Evolutionary conservation across 768 basidiomycete genomes (phyloP).

Genomic region (Phaeotremella skinneri): DNA sequence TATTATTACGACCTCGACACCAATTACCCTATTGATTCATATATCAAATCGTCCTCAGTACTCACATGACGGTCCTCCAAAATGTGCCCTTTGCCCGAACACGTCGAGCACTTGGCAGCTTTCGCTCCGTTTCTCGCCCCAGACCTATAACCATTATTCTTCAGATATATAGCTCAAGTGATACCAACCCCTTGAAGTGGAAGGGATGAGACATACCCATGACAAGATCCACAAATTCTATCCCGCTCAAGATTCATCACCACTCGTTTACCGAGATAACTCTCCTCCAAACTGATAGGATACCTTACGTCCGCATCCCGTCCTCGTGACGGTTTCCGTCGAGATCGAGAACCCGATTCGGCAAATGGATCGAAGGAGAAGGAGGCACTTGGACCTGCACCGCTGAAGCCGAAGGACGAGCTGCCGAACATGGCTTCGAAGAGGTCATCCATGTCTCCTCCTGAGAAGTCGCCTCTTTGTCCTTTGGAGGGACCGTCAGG

Average conservation of each 20-base stretch:
- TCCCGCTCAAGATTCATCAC: conserved; percentile 88
- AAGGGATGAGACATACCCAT: conserved; percentile 61
- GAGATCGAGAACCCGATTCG: conserved; percentile 9
- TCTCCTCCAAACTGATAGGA: conserved; percentile 83
- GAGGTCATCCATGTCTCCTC: conserved; percentile 52
- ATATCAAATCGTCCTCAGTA: conserved; percentile 2
- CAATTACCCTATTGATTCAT: not conserved
- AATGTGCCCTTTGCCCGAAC: conserved; percentile 72
- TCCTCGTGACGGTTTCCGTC: conserved; percentile 30
- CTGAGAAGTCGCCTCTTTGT: conserved; percentile 52
- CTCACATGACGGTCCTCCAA: conserved; percentile 50
- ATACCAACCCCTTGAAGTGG: not conserved
- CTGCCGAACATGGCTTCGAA: conserved; percentile 51
- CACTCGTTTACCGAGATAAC: conserved; percentile 85
- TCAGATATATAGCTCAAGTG: not conserved
- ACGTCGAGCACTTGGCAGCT: conserved; percentile 73
- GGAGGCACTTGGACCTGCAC: conserved; percentile 57
- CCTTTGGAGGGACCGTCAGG: conserved; percentile 48
- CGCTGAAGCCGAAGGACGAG: conserved; percentile 39
- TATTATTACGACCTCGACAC: conserved; percentile 35
- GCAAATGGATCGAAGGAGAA: conserved; percentile 72
- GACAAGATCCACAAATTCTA: conserved; percentile 71
- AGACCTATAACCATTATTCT: conserved; percentile 56
- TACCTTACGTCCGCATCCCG: conserved; percentile 53
- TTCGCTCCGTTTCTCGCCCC: conserved; percentile 83